Percentiles rank a stretch among this genome's conserved stretches.
Evolutionary conservation across 176 grass and related monocot species (phyloP).

Genomic region (Triticum dicoccoides): DNA sequence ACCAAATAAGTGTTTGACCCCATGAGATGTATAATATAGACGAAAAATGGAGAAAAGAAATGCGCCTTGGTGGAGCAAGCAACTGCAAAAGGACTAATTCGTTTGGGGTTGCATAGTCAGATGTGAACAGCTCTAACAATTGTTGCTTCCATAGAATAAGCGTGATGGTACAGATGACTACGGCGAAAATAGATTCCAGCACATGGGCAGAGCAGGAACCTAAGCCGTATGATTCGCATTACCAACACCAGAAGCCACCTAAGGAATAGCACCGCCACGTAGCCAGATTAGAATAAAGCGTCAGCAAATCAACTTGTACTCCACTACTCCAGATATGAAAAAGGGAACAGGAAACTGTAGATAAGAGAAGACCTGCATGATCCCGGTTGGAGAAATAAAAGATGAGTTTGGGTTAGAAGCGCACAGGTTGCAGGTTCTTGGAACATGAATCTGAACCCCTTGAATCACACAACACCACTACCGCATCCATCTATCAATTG

Average conservation of each 20-base stretch:
- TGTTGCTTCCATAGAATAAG: background rate
- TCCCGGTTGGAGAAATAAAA: background rate
- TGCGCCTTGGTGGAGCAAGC: conserved; percentile 37
- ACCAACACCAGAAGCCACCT: conserved; percentile 43
- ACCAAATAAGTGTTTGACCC: conserved; percentile 22
- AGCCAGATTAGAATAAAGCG: conserved; percentile 25
- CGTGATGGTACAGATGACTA: conserved; percentile 12
- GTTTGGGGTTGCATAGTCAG: conserved; percentile 23
- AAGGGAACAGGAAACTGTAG: background rate
- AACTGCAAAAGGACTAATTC: conserved; percentile 12
- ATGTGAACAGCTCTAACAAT: background rate
- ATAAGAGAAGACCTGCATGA: background rate
- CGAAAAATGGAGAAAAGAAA: background rate
- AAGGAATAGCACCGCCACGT: conserved; percentile 7
- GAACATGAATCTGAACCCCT: background rate
- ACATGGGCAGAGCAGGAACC: conserved; percentile 6
- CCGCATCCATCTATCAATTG: background rate
- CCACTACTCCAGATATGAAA: background rate
- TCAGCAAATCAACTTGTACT: conserved; percentile 9
- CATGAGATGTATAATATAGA: background rate
- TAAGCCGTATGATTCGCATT: background rate
- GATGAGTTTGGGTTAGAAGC: background rate
- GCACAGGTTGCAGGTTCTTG: background rate
- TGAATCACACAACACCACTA: background rate
- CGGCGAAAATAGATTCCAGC: conserved; percentile 39